Evolutionary conservation across 108 stramenopile genomes (phyloP).

Genomic region (Cyclotella choctawhatcheeana): DNA sequence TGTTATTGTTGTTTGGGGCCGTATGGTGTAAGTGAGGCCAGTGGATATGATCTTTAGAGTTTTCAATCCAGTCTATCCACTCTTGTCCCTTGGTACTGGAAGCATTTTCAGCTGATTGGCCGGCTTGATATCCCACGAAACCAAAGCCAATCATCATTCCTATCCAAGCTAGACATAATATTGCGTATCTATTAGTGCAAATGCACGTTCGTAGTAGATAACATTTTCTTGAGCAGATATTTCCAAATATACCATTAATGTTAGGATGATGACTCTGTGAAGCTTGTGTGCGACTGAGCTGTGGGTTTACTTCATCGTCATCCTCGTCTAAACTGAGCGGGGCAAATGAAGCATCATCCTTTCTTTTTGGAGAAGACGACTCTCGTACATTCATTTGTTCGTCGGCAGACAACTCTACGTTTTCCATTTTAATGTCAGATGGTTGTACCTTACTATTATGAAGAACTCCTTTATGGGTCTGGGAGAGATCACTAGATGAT

Average conservation of each 20-base stretch:
- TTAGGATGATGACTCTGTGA: not conserved
- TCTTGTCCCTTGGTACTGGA: constrained; percentile 26
- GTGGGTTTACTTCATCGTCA: constrained; percentile 9
- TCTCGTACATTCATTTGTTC: not conserved
- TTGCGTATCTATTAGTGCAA: not conserved
- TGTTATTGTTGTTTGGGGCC: not conserved
- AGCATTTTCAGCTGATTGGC: not conserved
- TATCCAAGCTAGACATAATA: not conserved
- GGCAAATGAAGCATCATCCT: not conserved
- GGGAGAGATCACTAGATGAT: not conserved
- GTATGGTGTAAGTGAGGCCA: constrained; percentile 15
- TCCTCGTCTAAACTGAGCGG: constrained; percentile 5
- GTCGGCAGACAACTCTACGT: not conserved
- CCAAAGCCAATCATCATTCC: constrained; percentile 13
- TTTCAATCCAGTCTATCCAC: constrained; percentile 27
- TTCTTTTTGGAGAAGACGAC: not conserved
- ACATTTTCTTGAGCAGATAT: constrained; percentile 6
- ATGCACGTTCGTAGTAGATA: not conserved
- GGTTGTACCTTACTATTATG: not conserved
- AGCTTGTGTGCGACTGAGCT: not conserved
- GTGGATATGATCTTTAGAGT: constrained; percentile 17
- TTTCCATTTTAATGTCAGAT: not conserved
- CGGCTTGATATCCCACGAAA: constrained; percentile 31
- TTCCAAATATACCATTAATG: constrained; percentile 33
- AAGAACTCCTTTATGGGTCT: not conserved